Evolutionary conservation across 202 grass and related monocot genomes (phyloP).

Genomic region (Schoenoplectus triqueter): DNA sequence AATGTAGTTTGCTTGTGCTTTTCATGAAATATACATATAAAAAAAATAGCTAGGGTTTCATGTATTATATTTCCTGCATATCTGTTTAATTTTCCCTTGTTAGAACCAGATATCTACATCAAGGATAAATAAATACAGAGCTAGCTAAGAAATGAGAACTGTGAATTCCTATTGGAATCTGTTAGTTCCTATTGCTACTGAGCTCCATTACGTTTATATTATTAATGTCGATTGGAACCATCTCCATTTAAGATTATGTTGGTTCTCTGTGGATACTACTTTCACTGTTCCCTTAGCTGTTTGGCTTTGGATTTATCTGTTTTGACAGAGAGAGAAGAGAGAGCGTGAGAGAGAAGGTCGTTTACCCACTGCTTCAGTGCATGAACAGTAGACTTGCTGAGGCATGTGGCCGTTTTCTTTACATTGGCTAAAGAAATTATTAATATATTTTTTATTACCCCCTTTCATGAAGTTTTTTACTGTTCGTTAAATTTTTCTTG

Average conservation of each 20-base stretch:
- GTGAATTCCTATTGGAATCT: constrained; percentile 32
- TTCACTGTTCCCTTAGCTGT: constrained; percentile 41
- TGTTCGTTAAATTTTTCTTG: background rate
- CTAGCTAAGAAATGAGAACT: background rate
- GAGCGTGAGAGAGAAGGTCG: constrained; percentile 8
- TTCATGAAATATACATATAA: background rate
- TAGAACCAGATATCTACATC: background rate
- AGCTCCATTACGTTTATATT: constrained; percentile 11
- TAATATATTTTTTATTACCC: background rate
- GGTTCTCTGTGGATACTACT: constrained; percentile 37
- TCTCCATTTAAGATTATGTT: constrained; percentile 43
- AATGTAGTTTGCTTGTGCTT: background rate
- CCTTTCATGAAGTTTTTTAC: constrained; percentile 19
- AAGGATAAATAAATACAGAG: background rate
- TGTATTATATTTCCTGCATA: constrained; percentile 1
- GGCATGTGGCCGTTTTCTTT: constrained; percentile 28
- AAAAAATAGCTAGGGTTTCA: background rate
- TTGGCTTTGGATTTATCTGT: constrained; percentile 41
- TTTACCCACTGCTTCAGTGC: constrained; percentile 38
- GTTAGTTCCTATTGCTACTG: constrained; percentile 43
- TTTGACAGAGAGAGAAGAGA: constrained; percentile 15
- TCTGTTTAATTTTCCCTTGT: background rate
- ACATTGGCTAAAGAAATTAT: background rate
- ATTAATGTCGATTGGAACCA: constrained; percentile 42
- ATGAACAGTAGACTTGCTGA: constrained; percentile 26